Conservation (phyloP, 1,284 basidiomycete genomes). For the Austropuccinia psidii region DNA sequence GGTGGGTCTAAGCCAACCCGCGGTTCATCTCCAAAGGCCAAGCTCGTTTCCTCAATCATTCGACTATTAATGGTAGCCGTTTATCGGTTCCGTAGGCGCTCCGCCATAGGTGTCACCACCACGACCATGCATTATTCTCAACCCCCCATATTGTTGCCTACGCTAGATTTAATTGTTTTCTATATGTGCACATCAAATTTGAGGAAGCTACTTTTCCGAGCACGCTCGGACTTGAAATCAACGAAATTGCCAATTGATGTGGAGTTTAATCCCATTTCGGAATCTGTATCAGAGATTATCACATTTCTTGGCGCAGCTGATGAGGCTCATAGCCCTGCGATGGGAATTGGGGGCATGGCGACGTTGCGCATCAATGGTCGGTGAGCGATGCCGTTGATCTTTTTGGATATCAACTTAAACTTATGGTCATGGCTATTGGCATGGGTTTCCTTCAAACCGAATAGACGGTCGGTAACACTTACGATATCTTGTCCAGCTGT, state of each 20-base stretch:
- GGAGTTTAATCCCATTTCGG: constrained; percentile 23
- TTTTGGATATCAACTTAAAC: not conserved
- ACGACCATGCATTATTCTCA: not conserved
- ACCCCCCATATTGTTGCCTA: constrained; percentile 22
- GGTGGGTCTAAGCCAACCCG: not conserved
- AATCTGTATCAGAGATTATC: not conserved
- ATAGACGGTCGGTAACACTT: constrained; percentile 6
- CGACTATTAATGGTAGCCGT: constrained; percentile 27
- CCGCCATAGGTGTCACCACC: not conserved
- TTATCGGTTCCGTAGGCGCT: constrained; percentile 16
- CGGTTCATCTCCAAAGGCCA: not conserved
- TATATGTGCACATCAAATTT: not conserved
- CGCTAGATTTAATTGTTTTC: constrained; percentile 23
- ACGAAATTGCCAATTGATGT: not conserved
- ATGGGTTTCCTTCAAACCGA: not conserved
- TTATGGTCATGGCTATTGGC: not conserved
- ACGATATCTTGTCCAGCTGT: constrained; percentile 18
- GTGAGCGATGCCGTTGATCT: not conserved
- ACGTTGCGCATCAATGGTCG: constrained; percentile 1
- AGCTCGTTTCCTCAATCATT: constrained; percentile 28
- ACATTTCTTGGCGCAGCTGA: not conserved
- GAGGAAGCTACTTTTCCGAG: not conserved
- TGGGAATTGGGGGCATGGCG: constrained; percentile 9
- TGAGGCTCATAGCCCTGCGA: not conserved
- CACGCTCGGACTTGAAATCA: not conserved